A percentile compares a stretch with the other conserved stretches of the same genome.
These are phyloP conservation scores for Solioccasus polychromus DNA, from an alignment of 768 basidiomycete genomes.

Conservation along the genomic window DNA sequence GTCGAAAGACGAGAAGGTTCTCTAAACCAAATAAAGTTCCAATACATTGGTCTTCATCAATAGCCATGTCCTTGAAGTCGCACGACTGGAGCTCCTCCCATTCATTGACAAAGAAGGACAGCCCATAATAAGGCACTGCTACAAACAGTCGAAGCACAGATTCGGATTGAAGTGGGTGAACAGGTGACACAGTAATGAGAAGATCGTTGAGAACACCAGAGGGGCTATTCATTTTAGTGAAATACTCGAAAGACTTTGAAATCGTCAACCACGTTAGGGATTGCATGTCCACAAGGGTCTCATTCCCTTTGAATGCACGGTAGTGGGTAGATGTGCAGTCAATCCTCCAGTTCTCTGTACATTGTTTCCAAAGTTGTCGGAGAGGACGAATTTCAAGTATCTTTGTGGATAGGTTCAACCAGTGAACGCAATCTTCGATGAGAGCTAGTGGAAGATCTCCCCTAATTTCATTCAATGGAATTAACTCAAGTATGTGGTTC, in stretches of 20 bases:
- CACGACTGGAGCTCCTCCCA: slow-evolving; percentile 32
- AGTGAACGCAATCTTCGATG: slow-evolving; percentile 19
- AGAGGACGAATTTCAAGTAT: slow-evolving; percentile 25
- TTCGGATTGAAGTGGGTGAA: neutral
- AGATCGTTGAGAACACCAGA: slow-evolving; percentile 2
- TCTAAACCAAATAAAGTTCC: slow-evolving; percentile 42
- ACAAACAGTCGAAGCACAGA: slow-evolving; percentile 7
- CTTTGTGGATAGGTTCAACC: slow-evolving; percentile 17
- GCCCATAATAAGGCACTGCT: slow-evolving; percentile 33
- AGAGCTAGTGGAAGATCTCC: slow-evolving; percentile 20
- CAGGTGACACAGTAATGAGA: slow-evolving; percentile 7
- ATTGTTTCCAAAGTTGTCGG: slow-evolving; percentile 16
- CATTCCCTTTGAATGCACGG: neutral
- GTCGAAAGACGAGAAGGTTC: slow-evolving; percentile 29
- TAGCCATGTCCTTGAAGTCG: slow-evolving; percentile 37
- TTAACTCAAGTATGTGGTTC: slow-evolving; percentile 12
- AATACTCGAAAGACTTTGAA: slow-evolving; percentile 1
- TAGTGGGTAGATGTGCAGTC: neutral
- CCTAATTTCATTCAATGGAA: slow-evolving; percentile 11
- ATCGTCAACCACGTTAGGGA: slow-evolving; percentile 21
- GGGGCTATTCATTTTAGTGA: neutral
- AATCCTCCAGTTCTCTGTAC: slow-evolving; percentile 20
- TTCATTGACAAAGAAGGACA: slow-evolving; percentile 37
- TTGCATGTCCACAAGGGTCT: slow-evolving; percentile 19
- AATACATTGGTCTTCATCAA: slow-evolving; percentile 36